phyloP scores from a whole-genome alignment of 2,329 filamentous ascomycete species.

The Aspergillus clavatus region DNA sequence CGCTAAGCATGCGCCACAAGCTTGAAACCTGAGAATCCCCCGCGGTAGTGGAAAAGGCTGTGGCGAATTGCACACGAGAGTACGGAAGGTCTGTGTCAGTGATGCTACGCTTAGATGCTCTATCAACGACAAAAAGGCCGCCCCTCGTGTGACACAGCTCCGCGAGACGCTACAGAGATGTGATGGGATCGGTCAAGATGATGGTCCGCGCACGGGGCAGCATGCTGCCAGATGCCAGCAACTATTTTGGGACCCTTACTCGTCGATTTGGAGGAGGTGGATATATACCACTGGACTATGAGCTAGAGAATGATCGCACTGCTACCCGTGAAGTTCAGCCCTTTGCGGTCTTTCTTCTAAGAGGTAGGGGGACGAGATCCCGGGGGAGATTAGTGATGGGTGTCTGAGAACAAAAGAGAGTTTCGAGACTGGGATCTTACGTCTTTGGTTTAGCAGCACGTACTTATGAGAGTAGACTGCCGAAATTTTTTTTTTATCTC shows the following conservation, averaged over 20 bases:
- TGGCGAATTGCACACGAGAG: conserved; percentile 24
- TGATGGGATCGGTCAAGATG: conserved; percentile 16
- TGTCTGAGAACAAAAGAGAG: conserved; percentile 4
- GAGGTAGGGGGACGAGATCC: conserved; percentile 4
- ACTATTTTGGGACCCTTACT: conserved; percentile 17
- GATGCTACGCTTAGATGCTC: conserved; percentile 17
- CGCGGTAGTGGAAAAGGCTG: conserved; percentile 24
- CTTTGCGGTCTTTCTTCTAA: conserved; percentile 6
- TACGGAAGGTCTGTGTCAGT: conserved; percentile 13
- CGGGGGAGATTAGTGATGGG: conserved; percentile 3
- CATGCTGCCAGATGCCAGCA: conserved; percentile 16
- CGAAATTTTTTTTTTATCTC: conserved; percentile 1
- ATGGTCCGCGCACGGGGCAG: conserved; percentile 22
- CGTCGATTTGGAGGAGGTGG: conserved; percentile 4
- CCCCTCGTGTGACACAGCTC: conserved; percentile 24
- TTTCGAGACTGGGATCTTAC: conserved; percentile 4
- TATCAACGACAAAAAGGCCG: conserved; percentile 20
- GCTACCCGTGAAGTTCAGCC: conserved; percentile 2
- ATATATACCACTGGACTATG: conserved; percentile 16
- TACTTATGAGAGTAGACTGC: conserved; percentile 2
- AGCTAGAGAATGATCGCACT: conserved; percentile 9
- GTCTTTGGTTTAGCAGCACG: conserved; percentile 7
- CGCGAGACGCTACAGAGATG: conserved; percentile 22
- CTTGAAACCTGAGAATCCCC: conserved; percentile 18
- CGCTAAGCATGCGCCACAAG: conserved; percentile 45